Base-by-base conservation (phyloP, 192 early-diverging fungal species). In the Podila horticola region DNA sequence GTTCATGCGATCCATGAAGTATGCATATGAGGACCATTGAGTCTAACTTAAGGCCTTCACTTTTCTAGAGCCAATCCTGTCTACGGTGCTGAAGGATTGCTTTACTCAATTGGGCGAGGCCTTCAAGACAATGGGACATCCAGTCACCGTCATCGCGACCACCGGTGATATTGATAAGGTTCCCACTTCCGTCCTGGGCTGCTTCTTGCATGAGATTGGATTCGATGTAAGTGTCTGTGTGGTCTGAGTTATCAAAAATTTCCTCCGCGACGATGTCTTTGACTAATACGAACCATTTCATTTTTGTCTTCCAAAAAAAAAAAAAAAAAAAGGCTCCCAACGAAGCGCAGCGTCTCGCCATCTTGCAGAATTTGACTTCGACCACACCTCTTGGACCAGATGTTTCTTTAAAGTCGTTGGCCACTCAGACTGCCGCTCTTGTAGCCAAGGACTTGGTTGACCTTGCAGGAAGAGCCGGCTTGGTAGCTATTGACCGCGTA, bases 381-480 rank as follows among this genome's bases (percentile, higher is more conserved):
- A 29, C 67, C 1, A 82, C 90, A 12, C 85, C 86, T 19, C 72
- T 95, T 31, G 90, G 96, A 5, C 91, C 91, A 1, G 96, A 98
- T 85, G 90, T 96, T 7, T 89, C 92, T 31, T 52, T 95, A 33
- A 71, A 85, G 4, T 87, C 86, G 41, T 83, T 98, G 55, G 94
- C 97, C 5, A 91, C 93, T 38, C 96, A 98, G 67, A 99, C 97
- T 0, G 97, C 97, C 6, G 95, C 95, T 3, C 88, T 99, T 65
- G 92, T 95, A 15, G 92, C 93, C 0, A 89, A 94, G 28, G 97
- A 99, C 79, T 79, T 99, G 17, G 92, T 88, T 0, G 90, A 92
- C 71, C 74, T 98, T 22, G 82, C 95, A 30, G 91, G 89, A 12
- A 83, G 94, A 36, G 93, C 97, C 0, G 94, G 91, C 38, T 70